Evolutionary conservation across 2,329 filamentous ascomycete genomes (phyloP).

Genomic region (Pestalotiopsis sp.): DNA sequence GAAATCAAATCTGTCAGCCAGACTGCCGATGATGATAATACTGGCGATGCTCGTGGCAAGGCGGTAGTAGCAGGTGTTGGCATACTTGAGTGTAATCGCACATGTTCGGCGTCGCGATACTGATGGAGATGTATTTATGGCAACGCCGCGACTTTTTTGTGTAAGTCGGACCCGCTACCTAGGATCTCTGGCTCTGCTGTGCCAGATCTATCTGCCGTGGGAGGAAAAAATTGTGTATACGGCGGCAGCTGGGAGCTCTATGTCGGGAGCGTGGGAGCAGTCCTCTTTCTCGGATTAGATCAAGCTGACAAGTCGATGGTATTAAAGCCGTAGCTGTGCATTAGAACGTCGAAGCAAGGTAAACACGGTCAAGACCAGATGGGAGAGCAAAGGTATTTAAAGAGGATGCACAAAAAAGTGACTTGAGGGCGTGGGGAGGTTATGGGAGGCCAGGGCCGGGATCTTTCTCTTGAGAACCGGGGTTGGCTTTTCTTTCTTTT

Average conservation of each 20-base stretch:
- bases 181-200: conserved; percentile 10
- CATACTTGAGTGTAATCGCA: conserved; percentile 35
- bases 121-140: not conserved
- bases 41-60: not conserved
- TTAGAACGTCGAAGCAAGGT: not conserved
- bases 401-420: not conserved
- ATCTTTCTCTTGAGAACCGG: not conserved
- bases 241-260: not conserved
- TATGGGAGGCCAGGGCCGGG: not conserved
- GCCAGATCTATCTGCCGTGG: not conserved
- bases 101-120: conserved; percentile 19
- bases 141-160: conserved; percentile 3
- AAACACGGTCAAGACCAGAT: not conserved
- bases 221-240: not conserved
- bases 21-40: not conserved
- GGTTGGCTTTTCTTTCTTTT: not conserved
- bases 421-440: not conserved
- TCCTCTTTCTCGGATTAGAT: not conserved
- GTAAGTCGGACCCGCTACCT: not conserved
- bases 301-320: not conserved
- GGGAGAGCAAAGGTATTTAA: not conserved
- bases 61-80: not conserved
- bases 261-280: not conserved
- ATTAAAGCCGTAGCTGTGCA: not conserved
- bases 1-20: not conserved